Conservation (phyloP, 1,284 basidiomycete genomes). For the Coniferiporia sulphurascens region DNA sequence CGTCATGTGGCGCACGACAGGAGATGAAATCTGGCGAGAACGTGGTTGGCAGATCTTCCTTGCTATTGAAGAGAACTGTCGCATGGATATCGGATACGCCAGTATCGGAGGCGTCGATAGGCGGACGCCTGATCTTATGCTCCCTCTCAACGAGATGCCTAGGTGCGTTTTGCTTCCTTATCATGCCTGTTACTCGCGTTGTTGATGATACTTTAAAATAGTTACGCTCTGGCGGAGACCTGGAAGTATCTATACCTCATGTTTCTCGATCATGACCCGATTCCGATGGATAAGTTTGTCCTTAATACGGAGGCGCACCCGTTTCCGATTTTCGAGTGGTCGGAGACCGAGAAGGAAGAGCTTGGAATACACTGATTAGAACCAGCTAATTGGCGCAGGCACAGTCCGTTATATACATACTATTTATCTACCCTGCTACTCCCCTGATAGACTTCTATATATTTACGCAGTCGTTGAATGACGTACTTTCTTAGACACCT, state of each 20-base stretch:
- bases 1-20: slow-evolving; percentile 67
- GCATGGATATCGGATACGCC: slow-evolving; percentile 53
- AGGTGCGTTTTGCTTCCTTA: slow-evolving; percentile 40
- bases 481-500: no score
- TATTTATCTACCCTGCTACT: no score
- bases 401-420: no score
- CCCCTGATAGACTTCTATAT: no score
- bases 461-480: no score
- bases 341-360: slow-evolving; percentile 19
- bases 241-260: slow-evolving; percentile 31
- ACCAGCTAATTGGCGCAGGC: no score
- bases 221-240: slow-evolving; percentile 72
- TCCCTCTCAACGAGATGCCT: slow-evolving; percentile 57
- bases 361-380: slow-evolving; percentile 1
- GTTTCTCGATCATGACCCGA: slow-evolving; percentile 23
- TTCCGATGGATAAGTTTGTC: slow-evolving; percentile 26
- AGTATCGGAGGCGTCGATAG: slow-evolving; percentile 48
- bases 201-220: slow-evolving; percentile 23
- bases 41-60: slow-evolving; percentile 74
- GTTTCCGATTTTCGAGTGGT: slow-evolving; percentile 28
- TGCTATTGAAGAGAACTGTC: slow-evolving; percentile 57
- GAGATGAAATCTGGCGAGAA: slow-evolving; percentile 65
- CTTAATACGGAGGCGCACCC: slow-evolving; percentile 31
- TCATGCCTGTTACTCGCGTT: background rate
- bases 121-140: slow-evolving; percentile 24